phyloP scores from a whole-genome alignment of 1,284 basidiomycete species.

The Phellopilus nigrolimitatus region DNA sequence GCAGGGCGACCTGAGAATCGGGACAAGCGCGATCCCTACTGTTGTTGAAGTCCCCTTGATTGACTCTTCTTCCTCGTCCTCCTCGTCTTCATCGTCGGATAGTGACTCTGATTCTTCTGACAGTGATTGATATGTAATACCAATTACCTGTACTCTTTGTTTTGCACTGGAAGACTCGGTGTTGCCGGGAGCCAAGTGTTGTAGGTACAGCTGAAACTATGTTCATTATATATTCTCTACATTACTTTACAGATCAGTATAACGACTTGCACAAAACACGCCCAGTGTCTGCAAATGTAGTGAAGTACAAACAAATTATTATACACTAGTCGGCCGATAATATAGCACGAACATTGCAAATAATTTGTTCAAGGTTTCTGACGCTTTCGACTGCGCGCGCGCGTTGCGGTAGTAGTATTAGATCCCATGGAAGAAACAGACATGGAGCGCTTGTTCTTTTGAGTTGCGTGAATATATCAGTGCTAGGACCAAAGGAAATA shows the following conservation, averaged over 20 bases:
- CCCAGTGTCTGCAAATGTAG: no score
- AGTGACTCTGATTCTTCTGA: not conserved
- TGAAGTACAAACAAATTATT: not conserved
- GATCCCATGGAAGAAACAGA: slow-evolving; percentile 23
- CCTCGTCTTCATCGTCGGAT: not conserved
- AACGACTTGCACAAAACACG: no score
- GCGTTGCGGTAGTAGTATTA: slow-evolving; percentile 19
- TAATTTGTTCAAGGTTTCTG: slow-evolving; percentile 7
- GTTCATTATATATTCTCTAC: no score
- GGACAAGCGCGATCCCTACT: no score
- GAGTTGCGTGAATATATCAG: slow-evolving; percentile 2
- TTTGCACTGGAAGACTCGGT: no score
- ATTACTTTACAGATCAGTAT: no score
- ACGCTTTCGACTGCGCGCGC: slow-evolving; percentile 19
- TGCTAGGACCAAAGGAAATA: not conserved
- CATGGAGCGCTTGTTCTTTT: slow-evolving; percentile 21
- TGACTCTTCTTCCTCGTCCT: not conserved
- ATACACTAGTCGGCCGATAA: not conserved
- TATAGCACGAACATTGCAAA: not conserved
- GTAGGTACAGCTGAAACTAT: no score
- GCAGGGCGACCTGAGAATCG: no score
- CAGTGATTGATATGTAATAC: not conserved
- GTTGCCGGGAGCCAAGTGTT: no score
- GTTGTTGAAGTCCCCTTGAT: no score
- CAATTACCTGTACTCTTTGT: no score